Conservation (phyloP, 169 alveolate species). For the Eimeria sp. region DNA sequence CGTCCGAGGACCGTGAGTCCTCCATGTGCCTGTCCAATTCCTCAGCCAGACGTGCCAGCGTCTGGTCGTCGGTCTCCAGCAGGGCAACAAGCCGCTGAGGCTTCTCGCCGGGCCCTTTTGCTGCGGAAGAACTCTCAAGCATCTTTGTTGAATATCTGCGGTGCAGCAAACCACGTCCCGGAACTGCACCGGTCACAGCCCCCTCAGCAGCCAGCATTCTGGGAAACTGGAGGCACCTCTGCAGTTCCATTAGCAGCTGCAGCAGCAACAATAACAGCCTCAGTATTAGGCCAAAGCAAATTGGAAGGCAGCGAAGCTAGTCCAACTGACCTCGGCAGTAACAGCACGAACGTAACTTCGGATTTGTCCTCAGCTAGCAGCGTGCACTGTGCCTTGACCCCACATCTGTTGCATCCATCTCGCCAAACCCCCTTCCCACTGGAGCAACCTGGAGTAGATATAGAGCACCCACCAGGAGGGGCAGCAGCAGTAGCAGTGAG, state of each 20-base stretch:
- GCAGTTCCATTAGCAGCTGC: constrained; percentile 24
- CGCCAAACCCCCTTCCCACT: constrained; percentile 27
- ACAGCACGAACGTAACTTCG: constrained; percentile 33
- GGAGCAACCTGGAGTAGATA: neutral
- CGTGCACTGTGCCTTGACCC: constrained; percentile 30
- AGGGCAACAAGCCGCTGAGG: constrained; percentile 60
- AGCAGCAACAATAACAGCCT: constrained; percentile 17
- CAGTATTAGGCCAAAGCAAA: neutral
- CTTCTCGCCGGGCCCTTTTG: constrained; percentile 54
- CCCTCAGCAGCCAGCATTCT: constrained; percentile 25
- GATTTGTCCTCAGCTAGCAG: constrained; percentile 21
- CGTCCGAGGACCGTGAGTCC: neutral
- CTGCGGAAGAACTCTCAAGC: constrained; percentile 34
- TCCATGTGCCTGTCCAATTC: neutral
- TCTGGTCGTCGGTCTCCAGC: constrained; percentile 63
- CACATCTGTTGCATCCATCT: constrained; percentile 25
- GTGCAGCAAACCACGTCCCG: constrained; percentile 22
- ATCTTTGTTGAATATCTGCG: constrained; percentile 3
- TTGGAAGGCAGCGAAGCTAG: neutral
- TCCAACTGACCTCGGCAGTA: constrained; percentile 6
- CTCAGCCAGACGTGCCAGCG: neutral
- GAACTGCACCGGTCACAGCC: constrained; percentile 8
- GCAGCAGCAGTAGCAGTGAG: constrained; percentile 9
- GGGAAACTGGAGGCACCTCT: neutral
- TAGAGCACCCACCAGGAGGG: neutral